Evolutionary conservation across 1,139 yeast species (phyloP).

Genomic region (Pichia sp.): DNA sequence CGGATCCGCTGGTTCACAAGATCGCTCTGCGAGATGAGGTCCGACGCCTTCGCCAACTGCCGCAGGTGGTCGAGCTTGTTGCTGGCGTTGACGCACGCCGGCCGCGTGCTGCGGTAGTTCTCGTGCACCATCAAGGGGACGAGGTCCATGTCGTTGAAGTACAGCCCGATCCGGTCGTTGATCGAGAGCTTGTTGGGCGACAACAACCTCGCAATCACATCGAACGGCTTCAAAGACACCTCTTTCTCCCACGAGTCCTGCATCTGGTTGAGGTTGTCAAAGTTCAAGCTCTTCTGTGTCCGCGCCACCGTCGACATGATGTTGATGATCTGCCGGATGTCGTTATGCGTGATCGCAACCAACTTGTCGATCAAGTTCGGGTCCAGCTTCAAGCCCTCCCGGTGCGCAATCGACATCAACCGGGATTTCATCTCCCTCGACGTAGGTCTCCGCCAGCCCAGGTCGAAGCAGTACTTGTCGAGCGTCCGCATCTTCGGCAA

Average conservation of each 20-base stretch:
- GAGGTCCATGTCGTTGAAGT: constrained; percentile 92
- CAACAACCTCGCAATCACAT: constrained; percentile 70
- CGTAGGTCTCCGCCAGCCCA: constrained; percentile 85
- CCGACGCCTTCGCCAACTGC: constrained; percentile 75
- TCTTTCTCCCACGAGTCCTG: constrained; percentile 82
- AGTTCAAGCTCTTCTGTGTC: constrained; percentile 59
- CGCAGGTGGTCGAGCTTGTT: constrained; percentile 49
- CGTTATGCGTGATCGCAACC: constrained; percentile 81
- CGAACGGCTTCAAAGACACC: constrained; percentile 88
- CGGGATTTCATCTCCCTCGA: constrained; percentile 78
- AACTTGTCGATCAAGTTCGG: constrained; percentile 79
- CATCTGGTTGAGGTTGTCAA: constrained; percentile 48
- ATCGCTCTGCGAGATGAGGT: constrained; percentile 72
- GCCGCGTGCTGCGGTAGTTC: constrained; percentile 70
- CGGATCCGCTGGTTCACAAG: constrained; percentile 75
- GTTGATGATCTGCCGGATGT: constrained; percentile 91
- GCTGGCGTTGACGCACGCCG: constrained; percentile 35
- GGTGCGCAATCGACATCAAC: constrained; percentile 82
- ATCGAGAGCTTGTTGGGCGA: constrained; percentile 56
- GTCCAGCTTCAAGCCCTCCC: constrained; percentile 78
- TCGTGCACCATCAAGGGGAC: constrained; percentile 96
- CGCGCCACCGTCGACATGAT: constrained; percentile 78
- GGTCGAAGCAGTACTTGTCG: constrained; percentile 76
- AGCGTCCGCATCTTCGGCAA: constrained; percentile 96
- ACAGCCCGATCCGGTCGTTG: constrained; percentile 81